Evolutionary conservation across 176 grass and related monocot species (phyloP), one percentile per base, ranked within the genome.

Genomic region (Eremochloa ophiuroides): DNA sequence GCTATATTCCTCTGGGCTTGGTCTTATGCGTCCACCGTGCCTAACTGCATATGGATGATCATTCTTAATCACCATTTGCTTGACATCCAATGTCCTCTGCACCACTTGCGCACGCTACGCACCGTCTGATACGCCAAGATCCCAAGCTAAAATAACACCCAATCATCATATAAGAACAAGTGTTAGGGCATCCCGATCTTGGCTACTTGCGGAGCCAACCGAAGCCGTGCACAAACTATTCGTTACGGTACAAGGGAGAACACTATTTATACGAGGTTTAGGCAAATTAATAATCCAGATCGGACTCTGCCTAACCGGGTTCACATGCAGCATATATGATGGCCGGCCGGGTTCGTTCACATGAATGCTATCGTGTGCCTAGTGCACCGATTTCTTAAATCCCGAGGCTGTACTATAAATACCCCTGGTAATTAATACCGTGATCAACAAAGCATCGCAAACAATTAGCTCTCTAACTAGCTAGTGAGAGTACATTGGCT

Each of bases 151-250:
- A 83, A 75, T 66, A 83, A 31, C 23, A 13, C 11, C 29, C 69
- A 83, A 56, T 82, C 44, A 64, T 64, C 69, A 73, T 10, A 64
- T 18, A 20, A 8, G 25, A 74, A 74, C 80, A 82, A 73, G 22
- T 53, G 4, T 18, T 2, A 18, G 6, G 17, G 22, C 30, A 41
- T 46, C 37, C 37, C 37, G 37, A 38, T 38, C 37, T 58, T 83
- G 71, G 44, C 63, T n/a, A 29, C 7, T 83, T 74, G 56, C 58
- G 38, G 8, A 17, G 31, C 20, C 31, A 26, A 34, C 28, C 27
- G 0, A 12, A 18, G 4, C 30, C 13, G 17, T 46, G 8, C 39
- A 64, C 0, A 25, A 2, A 46, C 31, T n/a, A 46, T 46, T 44
- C 34, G 7, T 0, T 59, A 35, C 72, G 4, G 23, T 66, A 1